phyloP scores from a whole-genome alignment of 148 eudicot genomes.

The Amaranthus palmeri region DNA sequence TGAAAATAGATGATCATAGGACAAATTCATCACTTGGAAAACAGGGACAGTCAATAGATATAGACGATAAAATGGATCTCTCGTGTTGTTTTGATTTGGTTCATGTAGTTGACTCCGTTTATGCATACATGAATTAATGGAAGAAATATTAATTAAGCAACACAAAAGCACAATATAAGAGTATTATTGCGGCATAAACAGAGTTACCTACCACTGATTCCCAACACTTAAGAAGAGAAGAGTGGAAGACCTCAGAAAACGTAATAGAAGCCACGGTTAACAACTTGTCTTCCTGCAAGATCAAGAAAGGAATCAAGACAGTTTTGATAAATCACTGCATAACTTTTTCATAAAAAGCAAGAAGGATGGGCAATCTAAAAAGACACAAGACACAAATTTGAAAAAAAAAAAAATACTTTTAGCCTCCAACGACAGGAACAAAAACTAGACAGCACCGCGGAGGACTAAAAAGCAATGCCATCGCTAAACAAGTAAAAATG shows the following conservation, averaged over 20 bases:
- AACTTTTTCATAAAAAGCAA: too few species aligned
- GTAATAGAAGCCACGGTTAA: slow-evolving; percentile 57
- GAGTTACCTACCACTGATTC: slow-evolving; percentile 34
- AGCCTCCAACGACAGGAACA: background rate
- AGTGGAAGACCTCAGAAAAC: slow-evolving; percentile 57
- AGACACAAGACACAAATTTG: background rate
- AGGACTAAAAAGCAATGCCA: too few species aligned
- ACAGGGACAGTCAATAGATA: background rate
- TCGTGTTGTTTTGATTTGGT: too few species aligned
- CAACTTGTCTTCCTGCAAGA: slow-evolving; percentile 54
- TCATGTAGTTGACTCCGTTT: too few species aligned
- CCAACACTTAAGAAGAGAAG: slow-evolving; percentile 65
- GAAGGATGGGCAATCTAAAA: too few species aligned
- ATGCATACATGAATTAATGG: too few species aligned
- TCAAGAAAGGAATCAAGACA: slow-evolving; percentile 14
- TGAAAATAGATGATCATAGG: slow-evolving; percentile 20
- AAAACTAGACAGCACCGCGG: background rate
- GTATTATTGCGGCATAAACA: too few species aligned
- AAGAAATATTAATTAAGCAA: background rate
- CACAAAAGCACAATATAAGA: background rate
- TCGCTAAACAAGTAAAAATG: too few species aligned
- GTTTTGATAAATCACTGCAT: slow-evolving; percentile 3
- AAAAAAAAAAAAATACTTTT: background rate
- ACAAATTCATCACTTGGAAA: background rate
- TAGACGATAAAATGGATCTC: too few species aligned